phyloP scores from a whole-genome alignment of 176 grass and related monocot species.

The Saccharum spontaneum region DNA sequence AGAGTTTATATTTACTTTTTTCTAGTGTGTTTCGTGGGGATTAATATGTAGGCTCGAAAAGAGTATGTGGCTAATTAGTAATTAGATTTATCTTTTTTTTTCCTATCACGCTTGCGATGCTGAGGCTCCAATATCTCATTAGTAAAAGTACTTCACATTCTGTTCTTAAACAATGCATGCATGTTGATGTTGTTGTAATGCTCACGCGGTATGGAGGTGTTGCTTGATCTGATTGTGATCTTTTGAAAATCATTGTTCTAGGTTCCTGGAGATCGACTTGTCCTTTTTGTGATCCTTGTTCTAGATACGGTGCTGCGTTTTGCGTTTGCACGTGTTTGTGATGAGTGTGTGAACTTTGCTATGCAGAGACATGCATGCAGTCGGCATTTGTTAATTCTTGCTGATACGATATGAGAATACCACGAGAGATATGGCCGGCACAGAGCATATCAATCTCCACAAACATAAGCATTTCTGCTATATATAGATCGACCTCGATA shows the following conservation, averaged over 20 bases:
- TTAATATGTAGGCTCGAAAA: too few species aligned
- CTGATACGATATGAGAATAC: conserved; percentile 17
- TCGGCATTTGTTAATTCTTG: not conserved
- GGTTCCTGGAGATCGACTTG: conserved; percentile 35
- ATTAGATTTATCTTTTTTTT: too few species aligned
- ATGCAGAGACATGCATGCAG: not conserved
- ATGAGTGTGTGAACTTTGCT: conserved; percentile 19
- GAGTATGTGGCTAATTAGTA: too few species aligned
- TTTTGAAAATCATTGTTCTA: conserved; percentile 33
- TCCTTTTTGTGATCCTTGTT: conserved; percentile 40
- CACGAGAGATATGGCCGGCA: conserved; percentile 16
- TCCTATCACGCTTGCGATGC: too few species aligned
- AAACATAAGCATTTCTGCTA: not conserved
- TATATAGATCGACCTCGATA: not conserved
- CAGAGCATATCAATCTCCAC: not conserved
- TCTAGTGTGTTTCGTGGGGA: too few species aligned
- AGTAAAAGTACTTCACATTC: not conserved
- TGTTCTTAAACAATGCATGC: conserved; percentile 7
- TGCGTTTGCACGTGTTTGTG: conserved; percentile 39
- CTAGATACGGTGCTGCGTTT: conserved; percentile 24
- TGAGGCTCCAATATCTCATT: too few species aligned
- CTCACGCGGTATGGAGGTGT: not conserved
- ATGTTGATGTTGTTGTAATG: not conserved
- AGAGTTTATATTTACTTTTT: too few species aligned
- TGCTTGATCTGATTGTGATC: conserved; percentile 28